Percentiles rank a stretch among this genome's conserved stretches.
Conservation (phyloP, 768 basidiomycete species). For the Rossbeevera mucosa region DNA sequence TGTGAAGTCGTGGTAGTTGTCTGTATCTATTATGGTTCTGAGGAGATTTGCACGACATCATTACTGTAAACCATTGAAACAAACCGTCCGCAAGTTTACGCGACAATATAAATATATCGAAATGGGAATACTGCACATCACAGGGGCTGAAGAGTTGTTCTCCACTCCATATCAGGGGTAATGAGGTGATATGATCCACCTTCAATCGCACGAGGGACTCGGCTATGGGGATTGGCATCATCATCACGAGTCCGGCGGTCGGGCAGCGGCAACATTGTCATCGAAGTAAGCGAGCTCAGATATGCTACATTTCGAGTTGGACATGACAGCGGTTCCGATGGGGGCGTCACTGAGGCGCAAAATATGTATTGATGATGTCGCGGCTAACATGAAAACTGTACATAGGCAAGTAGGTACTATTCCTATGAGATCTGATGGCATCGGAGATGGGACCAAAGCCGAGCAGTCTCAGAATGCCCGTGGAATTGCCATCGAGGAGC, state of each 20-base stretch:
- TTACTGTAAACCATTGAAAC: background rate
- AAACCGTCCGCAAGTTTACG: conserved; percentile 2
- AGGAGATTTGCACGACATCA: background rate
- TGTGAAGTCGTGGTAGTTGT: background rate
- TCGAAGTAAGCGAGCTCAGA: conserved; percentile 5
- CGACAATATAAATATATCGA: background rate
- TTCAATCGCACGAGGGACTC: background rate
- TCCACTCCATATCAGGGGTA: conserved; percentile 6
- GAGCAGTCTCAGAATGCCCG: conserved; percentile 6
- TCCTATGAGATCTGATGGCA: conserved; percentile 1
- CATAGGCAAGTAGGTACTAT: background rate
- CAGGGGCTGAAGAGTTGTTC: background rate
- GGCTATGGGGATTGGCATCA: background rate
- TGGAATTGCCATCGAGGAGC: conserved; percentile 6
- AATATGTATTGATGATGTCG: too few species aligned
- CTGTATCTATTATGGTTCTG: background rate
- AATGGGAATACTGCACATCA: background rate
- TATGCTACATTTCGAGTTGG: conserved; percentile 10
- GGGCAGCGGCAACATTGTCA: conserved; percentile 6
- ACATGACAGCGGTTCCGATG: background rate
- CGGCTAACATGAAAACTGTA: background rate
- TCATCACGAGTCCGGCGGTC: conserved; percentile 3
- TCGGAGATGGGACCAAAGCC: conserved; percentile 20
- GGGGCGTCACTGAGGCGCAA: background rate
- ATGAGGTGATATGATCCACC: conserved; percentile 4